Evolutionary conservation across 2,329 filamentous ascomycete genomes (phyloP).

Genomic region (Ophiostoma pallidulum): DNA sequence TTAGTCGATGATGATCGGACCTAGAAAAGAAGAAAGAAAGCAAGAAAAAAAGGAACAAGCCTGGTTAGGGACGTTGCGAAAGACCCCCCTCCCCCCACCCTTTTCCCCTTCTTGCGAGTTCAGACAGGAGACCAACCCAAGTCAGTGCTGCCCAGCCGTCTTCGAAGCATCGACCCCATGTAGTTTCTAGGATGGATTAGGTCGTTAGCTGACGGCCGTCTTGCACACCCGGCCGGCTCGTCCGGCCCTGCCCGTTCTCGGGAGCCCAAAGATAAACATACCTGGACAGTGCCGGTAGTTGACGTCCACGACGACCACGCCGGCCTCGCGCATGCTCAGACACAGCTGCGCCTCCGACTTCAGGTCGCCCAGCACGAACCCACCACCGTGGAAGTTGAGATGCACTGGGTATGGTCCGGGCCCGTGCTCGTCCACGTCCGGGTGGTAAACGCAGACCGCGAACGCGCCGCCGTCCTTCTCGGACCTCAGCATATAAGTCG

Average conservation of each 20-base stretch:
- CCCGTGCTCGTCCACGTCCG: conserved; percentile 7
- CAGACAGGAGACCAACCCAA: conserved; percentile 24
- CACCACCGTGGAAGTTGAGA: conserved; percentile 23
- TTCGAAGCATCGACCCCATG: conserved; percentile 29
- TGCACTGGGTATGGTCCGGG: conserved; percentile 13
- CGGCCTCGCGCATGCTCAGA: conserved; percentile 28
- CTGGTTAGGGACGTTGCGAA: too few species aligned
- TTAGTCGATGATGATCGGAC: too few species aligned
- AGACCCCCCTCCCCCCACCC: too few species aligned
- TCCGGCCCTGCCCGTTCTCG: too few species aligned
- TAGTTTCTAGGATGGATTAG: too few species aligned
- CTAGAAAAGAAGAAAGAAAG: conserved; percentile 6
- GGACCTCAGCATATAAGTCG: conserved; percentile 5
- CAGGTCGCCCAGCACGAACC: conserved; percentile 29
- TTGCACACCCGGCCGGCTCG: too few species aligned
- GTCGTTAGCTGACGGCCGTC: too few species aligned
- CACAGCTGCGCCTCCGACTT: conserved; percentile 26
- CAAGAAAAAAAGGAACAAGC: too few species aligned
- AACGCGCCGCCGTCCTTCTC: conserved; percentile 8
- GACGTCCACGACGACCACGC: conserved; percentile 30
- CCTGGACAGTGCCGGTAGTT: conserved; percentile 32
- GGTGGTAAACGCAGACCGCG: conserved; percentile 11
- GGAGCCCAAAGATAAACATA: too few species aligned
- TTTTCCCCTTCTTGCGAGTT: too few species aligned
- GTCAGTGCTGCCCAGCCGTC: conserved; percentile 28